Evolutionary conservation across 2,329 filamentous ascomycete genomes (phyloP), one percentile per base, ranked within the genome.

Genomic region (Claviceps sp.): DNA sequence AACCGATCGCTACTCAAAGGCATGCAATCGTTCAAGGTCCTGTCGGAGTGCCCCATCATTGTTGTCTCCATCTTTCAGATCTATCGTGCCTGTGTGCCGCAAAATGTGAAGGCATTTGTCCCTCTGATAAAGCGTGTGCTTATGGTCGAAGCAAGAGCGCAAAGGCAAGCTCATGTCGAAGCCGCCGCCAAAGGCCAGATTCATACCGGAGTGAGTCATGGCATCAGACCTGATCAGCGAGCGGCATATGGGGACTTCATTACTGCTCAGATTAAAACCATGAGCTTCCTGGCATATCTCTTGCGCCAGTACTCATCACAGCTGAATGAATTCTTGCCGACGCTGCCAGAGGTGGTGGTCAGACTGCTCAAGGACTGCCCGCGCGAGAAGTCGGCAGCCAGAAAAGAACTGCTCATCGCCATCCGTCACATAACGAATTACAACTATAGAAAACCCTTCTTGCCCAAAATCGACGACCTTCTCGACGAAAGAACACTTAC

Each of bases 381-480:
- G 0, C 77, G 91, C 48, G 93, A 97, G 69, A 95, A 95, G 63
- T 96, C 91, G 0, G 85, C 86, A 2, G 88, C 91, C 1, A 79
- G 94, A 18, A 99, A 98, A 65, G 93, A 99, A 67, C 75, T 99
- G 20, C 72, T 99, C 44, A 93, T 98, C 50, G 94, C 93, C 0
- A 96, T 98, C 54, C 81, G 94, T 22, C 94, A 99, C 63, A 96
- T 98, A 60, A 96, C 98, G 67, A 98, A 97, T 69, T 97, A 97
- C 70, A 97, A 97, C 64, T 97, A 96, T 61, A 77, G 93, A 52
- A 91, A 89, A 63, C 95, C 97, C 51, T 98, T 98, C 63, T 71
- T 97, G 26, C 83, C 83, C 40, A 95, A 95, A 67, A 96, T 99
- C 58, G 89, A 97, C 59, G 89, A 96, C 64, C 76, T 99, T 38